phyloP scores from a whole-genome alignment of 2,329 filamentous ascomycete genomes.

The Didymella segeticola region DNA sequence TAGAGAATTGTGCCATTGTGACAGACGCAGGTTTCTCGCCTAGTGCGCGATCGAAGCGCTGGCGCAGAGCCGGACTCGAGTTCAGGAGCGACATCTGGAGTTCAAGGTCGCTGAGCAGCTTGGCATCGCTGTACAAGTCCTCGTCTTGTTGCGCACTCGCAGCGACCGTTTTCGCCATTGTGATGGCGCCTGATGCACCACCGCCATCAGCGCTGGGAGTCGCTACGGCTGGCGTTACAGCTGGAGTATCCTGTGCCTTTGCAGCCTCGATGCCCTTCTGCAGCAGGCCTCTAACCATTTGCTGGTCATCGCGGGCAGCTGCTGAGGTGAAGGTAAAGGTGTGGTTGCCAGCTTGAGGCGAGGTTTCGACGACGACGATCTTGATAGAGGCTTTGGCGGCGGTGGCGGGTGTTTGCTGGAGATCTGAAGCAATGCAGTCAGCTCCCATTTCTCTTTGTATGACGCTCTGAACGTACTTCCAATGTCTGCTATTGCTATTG shows the following conservation, averaged over 20 bases:
- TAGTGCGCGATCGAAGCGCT: conserved; percentile 86
- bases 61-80: conserved; percentile 74
- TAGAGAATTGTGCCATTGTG: conserved; percentile 79
- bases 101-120: conserved; percentile 77
- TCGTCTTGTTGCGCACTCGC: conserved; percentile 56
- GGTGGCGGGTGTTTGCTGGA: conserved; percentile 93
- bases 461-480: conserved; percentile 68
- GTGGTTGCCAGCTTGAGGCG: conserved; percentile 70
- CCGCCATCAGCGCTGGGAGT: conserved; percentile 24
- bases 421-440: conserved; percentile 62
- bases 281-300: conserved; percentile 81
- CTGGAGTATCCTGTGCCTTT: conserved; percentile 59
- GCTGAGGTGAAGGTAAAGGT: conserved; percentile 89
- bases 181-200: conserved; percentile 71
- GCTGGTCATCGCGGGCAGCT: conserved; percentile 82
- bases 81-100: conserved; percentile 89
- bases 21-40: conserved; percentile 85
- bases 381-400: conserved; percentile 92
- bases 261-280: conserved; percentile 76
- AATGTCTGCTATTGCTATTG: conserved; percentile 76
- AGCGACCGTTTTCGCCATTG: conserved; percentile 73
- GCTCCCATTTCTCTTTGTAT: conserved; percentile 5
- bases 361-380: conserved; percentile 76
- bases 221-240: conserved; percentile 38
- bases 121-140: conserved; percentile 80